Percentiles rank a stretch among this genome's conserved stretches.
Evolutionary conservation across 2,329 filamentous ascomycete genomes (phyloP).

Genomic region (Claviceps sp.): DNA sequence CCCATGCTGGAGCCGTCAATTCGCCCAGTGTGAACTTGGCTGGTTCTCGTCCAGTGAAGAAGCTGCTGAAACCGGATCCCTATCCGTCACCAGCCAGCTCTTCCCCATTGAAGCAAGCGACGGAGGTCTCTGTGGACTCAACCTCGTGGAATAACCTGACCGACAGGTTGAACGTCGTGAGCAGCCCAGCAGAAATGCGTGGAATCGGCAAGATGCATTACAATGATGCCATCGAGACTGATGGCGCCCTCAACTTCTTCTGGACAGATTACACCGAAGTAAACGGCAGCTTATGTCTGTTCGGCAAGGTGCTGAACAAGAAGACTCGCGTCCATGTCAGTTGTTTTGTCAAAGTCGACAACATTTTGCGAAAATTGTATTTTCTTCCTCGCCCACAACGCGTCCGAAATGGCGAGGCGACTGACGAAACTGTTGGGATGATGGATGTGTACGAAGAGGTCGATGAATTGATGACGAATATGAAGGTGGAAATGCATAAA

Average conservation of each 20-base stretch:
- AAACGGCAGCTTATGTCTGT: slow-evolving; percentile 81
- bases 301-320: slow-evolving; percentile 92
- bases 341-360: slow-evolving; percentile 93
- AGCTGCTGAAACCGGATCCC: slow-evolving; percentile 51
- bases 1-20: slow-evolving; percentile 57
- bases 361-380: slow-evolving; percentile 81
- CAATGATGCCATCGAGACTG: slow-evolving; percentile 79
- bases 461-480: slow-evolving; percentile 72
- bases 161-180: slow-evolving; percentile 73
- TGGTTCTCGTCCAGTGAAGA: slow-evolving; percentile 60
- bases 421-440: slow-evolving; percentile 70
- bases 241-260: slow-evolving; percentile 87
- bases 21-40: slow-evolving; percentile 70
- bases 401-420: slow-evolving; percentile 47
- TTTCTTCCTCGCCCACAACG: slow-evolving; percentile 69
- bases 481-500: slow-evolving; percentile 81
- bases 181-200: slow-evolving; percentile 52
- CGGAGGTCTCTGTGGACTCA: slow-evolving; percentile 54
- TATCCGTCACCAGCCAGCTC: slow-evolving; percentile 63
- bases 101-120: slow-evolving; percentile 49
- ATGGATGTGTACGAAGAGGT: slow-evolving; percentile 83
- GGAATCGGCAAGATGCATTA: slow-evolving; percentile 69
- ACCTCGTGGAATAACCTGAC: slow-evolving; percentile 82
- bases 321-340: slow-evolving; percentile 67
- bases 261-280: slow-evolving; percentile 95